phyloP scores from a whole-genome alignment of 371 early-diverging fungal genomes.

The Rhizopus sp. region DNA sequence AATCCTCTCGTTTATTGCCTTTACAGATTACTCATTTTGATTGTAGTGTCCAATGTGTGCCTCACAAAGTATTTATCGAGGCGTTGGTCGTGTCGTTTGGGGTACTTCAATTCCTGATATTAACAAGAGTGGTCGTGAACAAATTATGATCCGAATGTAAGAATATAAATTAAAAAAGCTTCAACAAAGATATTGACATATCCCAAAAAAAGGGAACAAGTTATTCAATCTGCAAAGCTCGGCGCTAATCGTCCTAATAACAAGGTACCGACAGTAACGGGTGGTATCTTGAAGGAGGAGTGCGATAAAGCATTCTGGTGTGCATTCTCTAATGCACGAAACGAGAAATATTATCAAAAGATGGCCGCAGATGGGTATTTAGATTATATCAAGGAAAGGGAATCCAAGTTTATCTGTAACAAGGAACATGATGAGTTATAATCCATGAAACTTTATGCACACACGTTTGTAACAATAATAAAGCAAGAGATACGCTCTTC shows the following conservation, averaged over 20 bases:
- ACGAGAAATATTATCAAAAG: constrained; percentile 20
- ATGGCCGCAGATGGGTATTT: constrained; percentile 20
- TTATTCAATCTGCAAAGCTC: constrained; percentile 28
- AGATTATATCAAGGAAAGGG: constrained; percentile 19
- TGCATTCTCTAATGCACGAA: constrained; percentile 24
- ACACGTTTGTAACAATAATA: not conserved
- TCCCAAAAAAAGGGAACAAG: constrained; percentile 21
- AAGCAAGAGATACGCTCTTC: not conserved
- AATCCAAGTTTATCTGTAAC: not conserved
- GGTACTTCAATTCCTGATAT: constrained; percentile 42
- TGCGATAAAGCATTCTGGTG: constrained; percentile 42
- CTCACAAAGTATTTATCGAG: constrained; percentile 39
- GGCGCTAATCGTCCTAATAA: constrained; percentile 28
- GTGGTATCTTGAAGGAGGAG: constrained; percentile 34
- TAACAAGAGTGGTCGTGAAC: constrained; percentile 35
- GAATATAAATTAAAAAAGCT: not conserved
- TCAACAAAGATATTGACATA: not conserved
- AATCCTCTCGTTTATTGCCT: constrained; percentile 6
- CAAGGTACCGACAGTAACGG: constrained; percentile 25
- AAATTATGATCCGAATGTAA: constrained; percentile 38
- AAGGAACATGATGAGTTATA: not conserved
- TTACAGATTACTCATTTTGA: not conserved
- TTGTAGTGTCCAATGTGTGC: constrained; percentile 42
- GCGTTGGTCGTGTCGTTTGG: constrained; percentile 38
- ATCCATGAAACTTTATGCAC: too few relatives aligned